phyloP scores from a whole-genome alignment of 495 filamentous ascomycete species.

The Astrocystis sublimbata region DNA sequence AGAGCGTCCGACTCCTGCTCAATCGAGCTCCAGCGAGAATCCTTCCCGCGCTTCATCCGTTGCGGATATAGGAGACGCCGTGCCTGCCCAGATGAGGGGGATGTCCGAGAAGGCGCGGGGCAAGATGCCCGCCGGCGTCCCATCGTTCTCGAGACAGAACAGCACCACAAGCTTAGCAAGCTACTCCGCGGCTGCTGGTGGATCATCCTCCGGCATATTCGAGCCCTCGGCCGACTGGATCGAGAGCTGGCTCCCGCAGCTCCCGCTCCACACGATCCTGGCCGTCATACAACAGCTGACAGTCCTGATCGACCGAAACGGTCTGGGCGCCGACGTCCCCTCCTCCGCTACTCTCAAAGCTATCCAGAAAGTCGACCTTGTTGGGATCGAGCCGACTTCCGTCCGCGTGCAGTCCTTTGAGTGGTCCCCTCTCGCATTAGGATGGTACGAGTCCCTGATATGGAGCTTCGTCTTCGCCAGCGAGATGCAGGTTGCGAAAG shows the following conservation, averaged over 20 bases:
- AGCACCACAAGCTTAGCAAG: conserved; percentile 81
- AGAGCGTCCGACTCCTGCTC: conserved; percentile 64
- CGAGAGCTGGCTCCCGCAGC: conserved; percentile 88
- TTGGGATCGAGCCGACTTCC: conserved; percentile 72
- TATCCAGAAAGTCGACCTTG: conserved; percentile 45
- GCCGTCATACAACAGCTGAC: conserved; percentile 69
- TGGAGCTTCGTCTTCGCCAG: conserved; percentile 94
- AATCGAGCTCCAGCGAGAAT: conserved; percentile 69
- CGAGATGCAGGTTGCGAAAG: conserved; percentile 85
- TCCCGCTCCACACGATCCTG: conserved; percentile 88
- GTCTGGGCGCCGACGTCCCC: conserved; percentile 35
- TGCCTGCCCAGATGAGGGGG: conserved; percentile 85
- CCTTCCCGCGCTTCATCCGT: conserved; percentile 71
- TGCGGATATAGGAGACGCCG: conserved; percentile 75
- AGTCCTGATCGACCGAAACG: conserved; percentile 48
- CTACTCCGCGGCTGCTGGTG: conserved; percentile 57
- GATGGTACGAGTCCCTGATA: conserved; percentile 93
- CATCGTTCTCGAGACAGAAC: conserved; percentile 86
- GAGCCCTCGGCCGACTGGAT: conserved; percentile 81
- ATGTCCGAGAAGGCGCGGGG: conserved; percentile 98
- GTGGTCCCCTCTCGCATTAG: conserved; percentile 88
- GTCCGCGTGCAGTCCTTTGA: conserved; percentile 87
- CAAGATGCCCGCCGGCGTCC: conserved; percentile 88
- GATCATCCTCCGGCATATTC: conserved; percentile 60
- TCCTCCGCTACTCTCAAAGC: conserved; percentile 38